These are phyloP conservation scores for Leccinum subrobustum DNA, from an alignment of 1,284 basidiomycete species.

Conservation along the genomic window DNA sequence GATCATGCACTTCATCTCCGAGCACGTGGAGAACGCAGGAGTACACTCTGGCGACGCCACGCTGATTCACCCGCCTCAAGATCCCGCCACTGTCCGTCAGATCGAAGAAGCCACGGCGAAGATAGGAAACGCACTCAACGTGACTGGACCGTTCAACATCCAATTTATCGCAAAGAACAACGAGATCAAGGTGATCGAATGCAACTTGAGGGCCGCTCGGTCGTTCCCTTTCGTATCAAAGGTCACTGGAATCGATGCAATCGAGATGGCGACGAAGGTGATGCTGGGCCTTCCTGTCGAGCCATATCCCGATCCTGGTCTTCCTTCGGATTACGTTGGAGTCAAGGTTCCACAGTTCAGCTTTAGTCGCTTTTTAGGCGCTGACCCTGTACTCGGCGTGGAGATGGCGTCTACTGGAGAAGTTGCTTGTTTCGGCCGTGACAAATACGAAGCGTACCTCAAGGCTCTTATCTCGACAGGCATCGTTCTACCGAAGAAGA, in stretches of 20 bases:
- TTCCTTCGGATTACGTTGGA: slow-evolving; percentile 93
- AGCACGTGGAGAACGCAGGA: slow-evolving; percentile 99
- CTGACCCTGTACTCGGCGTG: slow-evolving; percentile 97
- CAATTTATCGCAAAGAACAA: slow-evolving; percentile 99
- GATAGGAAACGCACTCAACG: slow-evolving; percentile 97
- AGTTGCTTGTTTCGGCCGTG: slow-evolving; percentile 96
- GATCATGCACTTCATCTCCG: slow-evolving; percentile 99
- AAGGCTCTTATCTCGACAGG: slow-evolving; percentile 97
- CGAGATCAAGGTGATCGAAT: slow-evolving; percentile 99
- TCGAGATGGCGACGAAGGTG: slow-evolving; percentile 98
- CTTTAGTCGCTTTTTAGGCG: slow-evolving; percentile 93
- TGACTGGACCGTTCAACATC: slow-evolving; percentile 99
- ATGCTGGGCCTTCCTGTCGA: slow-evolving; percentile 92
- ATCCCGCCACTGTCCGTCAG: slow-evolving; percentile 92
- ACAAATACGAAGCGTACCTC: slow-evolving; percentile 98
- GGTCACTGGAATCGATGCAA: slow-evolving; percentile 95
- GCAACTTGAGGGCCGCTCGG: slow-evolving; percentile 95
- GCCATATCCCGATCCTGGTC: slow-evolving; percentile 84
- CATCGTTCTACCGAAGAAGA: slow-evolving; percentile 93
- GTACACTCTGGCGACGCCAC: slow-evolving; percentile 87
- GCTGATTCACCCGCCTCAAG: slow-evolving; percentile 96
- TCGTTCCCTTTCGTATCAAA: slow-evolving; percentile 99
- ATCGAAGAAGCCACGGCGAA: slow-evolving; percentile 97
- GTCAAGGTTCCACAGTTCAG: slow-evolving; percentile 99
- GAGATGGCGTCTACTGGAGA: slow-evolving; percentile 99